Percentiles rank a stretch among this genome's conserved stretches.
Evolutionary conservation across 208 protist species (phyloP).

Genomic region (Leishmania aethiopica): DNA sequence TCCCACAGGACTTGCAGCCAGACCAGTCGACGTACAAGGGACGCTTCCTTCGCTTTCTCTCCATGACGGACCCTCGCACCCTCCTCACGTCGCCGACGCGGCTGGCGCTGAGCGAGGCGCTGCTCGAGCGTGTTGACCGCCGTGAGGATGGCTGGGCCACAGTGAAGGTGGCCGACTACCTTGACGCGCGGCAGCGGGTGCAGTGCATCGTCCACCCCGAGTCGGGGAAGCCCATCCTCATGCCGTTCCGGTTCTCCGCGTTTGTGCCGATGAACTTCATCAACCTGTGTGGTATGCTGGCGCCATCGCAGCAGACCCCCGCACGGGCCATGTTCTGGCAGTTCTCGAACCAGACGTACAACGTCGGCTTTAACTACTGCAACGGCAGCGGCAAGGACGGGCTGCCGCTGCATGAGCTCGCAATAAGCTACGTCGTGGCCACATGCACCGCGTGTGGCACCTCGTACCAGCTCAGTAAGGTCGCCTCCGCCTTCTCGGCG

Average conservation of each 20-base stretch:
- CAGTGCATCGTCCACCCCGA: slow-evolving; percentile 83
- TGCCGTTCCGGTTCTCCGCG: slow-evolving; percentile 87
- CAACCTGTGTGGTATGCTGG: slow-evolving; percentile 82
- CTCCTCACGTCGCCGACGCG: slow-evolving; percentile 43
- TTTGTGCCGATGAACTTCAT: slow-evolving; percentile 91
- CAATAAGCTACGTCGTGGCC: slow-evolving; percentile 40
- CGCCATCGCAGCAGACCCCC: slow-evolving; percentile 59
- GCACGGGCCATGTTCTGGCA: slow-evolving; percentile 83
- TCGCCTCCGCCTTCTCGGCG: slow-evolving; percentile 20
- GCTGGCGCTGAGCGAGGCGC: slow-evolving; percentile 31
- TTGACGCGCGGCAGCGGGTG: slow-evolving; percentile 43
- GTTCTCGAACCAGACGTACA: slow-evolving; percentile 91
- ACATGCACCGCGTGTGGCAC: slow-evolving; percentile 31
- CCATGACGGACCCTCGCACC: slow-evolving; percentile 58
- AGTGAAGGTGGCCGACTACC: slow-evolving; percentile 41
- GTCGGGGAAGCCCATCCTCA: slow-evolving; percentile 63
- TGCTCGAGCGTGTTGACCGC: slow-evolving; percentile 35
- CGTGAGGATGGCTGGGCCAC: slow-evolving; percentile 30
- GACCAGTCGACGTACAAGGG: slow-evolving; percentile 47
- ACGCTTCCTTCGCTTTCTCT: slow-evolving; percentile 42
- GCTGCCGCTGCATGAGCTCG: slow-evolving; percentile 53
- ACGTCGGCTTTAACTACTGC: slow-evolving; percentile 92
- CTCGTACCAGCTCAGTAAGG: slow-evolving; percentile 26
- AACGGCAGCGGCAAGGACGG: slow-evolving; percentile 82
- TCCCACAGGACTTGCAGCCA: slow-evolving; percentile 44